Evolutionary conservation across 768 basidiomycete species (phyloP).

Genomic region (Trametes cinnabarina): DNA sequence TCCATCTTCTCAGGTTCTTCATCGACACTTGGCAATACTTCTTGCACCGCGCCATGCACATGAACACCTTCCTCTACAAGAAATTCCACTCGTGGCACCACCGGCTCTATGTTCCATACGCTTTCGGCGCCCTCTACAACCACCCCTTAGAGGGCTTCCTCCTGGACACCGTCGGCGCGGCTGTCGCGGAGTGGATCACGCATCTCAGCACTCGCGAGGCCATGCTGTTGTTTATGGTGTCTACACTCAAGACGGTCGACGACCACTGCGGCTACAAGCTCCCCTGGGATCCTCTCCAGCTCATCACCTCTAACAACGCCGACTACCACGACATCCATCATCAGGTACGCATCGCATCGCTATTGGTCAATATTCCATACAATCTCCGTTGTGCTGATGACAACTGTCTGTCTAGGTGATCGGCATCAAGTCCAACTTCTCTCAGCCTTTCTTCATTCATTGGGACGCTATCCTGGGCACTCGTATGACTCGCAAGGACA

Average conservation of each 20-base stretch:
- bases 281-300: conserved; percentile 90
- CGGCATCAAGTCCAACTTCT: conserved; percentile 94
- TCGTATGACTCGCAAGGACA: conserved; percentile 70
- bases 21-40: conserved; percentile 99
- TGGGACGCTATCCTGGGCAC: conserved; percentile 90
- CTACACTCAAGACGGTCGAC: conserved; percentile 90
- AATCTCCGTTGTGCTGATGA: not conserved
- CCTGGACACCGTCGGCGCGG: conserved; percentile 81
- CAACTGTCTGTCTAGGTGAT: conserved; percentile 42
- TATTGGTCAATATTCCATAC: conserved; percentile 1
- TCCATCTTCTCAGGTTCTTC: conserved; percentile 64
- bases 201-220: conserved; percentile 80
- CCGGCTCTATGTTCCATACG: conserved; percentile 93
- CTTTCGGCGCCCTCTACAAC: conserved; percentile 96
- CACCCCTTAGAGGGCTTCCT: conserved; percentile 94
- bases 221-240: conserved; percentile 76
- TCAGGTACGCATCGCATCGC: conserved; percentile 68
- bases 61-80: conserved; percentile 86
- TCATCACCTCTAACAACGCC: conserved; percentile 83
- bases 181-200: conserved; percentile 66
- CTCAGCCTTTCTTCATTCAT: conserved; percentile 94
- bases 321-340: conserved; percentile 99
- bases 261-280: conserved; percentile 91
- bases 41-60: conserved; percentile 88
- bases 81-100: conserved; percentile 94